phyloP scores from a whole-genome alignment of 2,329 filamentous ascomycete species.

The Zymoseptoria tritici region DNA sequence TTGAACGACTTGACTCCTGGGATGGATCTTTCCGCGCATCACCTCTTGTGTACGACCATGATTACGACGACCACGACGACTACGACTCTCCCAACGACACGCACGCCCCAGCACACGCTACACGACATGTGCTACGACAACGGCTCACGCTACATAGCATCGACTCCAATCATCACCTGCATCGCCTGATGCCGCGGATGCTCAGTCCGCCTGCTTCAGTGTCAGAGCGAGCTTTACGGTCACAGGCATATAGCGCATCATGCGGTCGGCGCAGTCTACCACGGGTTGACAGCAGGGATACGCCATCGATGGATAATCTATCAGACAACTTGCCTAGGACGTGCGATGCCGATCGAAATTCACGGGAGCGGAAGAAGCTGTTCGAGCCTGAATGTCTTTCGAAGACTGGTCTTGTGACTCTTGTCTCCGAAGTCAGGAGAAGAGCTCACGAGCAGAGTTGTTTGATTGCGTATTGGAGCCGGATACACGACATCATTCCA shows the following conservation, averaged over 20 bases:
- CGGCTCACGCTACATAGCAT: not conserved
- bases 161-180: not conserved
- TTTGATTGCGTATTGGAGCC: conserved; percentile 40
- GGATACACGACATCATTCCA: conserved; percentile 39
- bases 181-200: not conserved
- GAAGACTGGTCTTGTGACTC: not conserved
- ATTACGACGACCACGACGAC: conserved; percentile 17
- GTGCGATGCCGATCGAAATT: conserved; percentile 13
- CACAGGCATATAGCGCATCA: not conserved
- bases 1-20: conserved; percentile 4
- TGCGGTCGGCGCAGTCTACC: not conserved
- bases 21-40: conserved; percentile 12
- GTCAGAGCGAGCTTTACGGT: not conserved
- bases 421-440: not conserved
- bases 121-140: not conserved
- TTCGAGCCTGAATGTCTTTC: not conserved
- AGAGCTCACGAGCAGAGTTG: conserved; percentile 26
- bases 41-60: conserved; percentile 15
- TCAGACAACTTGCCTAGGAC: conserved; percentile 10
- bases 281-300: not conserved
- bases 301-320: not conserved
- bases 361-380: not conserved
- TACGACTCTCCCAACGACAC: conserved; percentile 12
- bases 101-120: conserved; percentile 7
- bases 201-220: no score